Conservation (phyloP, 2,329 filamentous ascomycete species). For the Epichloe aotearoae region DNA sequence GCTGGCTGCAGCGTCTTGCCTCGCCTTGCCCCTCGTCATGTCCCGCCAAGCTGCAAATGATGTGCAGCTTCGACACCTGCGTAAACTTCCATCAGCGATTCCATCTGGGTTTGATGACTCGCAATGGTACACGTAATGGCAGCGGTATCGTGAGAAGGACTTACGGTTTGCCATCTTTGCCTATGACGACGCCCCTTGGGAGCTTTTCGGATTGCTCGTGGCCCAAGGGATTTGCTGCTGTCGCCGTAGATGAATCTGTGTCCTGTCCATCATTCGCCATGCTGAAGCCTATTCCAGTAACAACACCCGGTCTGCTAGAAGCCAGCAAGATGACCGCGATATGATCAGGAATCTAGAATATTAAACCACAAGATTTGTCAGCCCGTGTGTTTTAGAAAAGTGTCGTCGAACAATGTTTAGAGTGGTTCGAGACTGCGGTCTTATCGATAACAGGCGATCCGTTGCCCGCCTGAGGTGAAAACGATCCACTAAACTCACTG, state of each 20-base stretch:
- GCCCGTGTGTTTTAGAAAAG: not conserved
- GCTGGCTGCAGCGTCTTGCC: slow-evolving; percentile 5
- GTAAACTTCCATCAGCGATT: not conserved
- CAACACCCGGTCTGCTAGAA: not conserved
- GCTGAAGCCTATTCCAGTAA: not conserved
- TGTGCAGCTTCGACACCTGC: slow-evolving; percentile 22
- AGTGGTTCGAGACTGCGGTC: too few species aligned
- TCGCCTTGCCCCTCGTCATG: slow-evolving; percentile 16
- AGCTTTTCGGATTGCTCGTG: slow-evolving; percentile 36
- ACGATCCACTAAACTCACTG: not conserved
- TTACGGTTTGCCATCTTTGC: slow-evolving; percentile 75
- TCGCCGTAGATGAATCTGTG: slow-evolving; percentile 11
- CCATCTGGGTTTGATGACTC: not conserved
- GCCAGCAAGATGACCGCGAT: not conserved
- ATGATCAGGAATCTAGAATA: not conserved
- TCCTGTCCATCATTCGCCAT: slow-evolving; percentile 28
- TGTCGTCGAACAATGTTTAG: too few species aligned
- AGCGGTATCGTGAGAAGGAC: slow-evolving; percentile 17
- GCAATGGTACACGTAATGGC: not conserved
- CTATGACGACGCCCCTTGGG: slow-evolving; percentile 61
- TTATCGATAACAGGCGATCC: too few species aligned
- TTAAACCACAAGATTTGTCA: not conserved
- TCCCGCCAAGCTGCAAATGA: slow-evolving; percentile 17
- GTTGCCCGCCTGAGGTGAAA: not conserved
- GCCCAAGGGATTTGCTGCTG: slow-evolving; percentile 9